Percentiles rank a stretch among this genome's conserved stretches.
phyloP scores from a whole-genome alignment of 345 rosid genomes.

The Eucalyptus polyanthemos region DNA sequence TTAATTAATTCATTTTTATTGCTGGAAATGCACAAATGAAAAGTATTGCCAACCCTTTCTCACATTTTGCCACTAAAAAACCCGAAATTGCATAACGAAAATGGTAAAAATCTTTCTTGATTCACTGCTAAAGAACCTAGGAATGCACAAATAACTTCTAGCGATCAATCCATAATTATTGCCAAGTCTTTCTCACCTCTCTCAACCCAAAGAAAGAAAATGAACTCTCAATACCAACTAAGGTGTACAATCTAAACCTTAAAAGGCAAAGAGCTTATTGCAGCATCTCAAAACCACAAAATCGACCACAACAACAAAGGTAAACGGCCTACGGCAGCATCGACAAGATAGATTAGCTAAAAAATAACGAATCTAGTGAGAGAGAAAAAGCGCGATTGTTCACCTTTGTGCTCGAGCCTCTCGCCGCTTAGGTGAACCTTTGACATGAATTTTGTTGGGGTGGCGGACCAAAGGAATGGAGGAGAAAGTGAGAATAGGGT shows the following conservation, averaged over 20 bases:
- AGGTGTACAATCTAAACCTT: neutral
- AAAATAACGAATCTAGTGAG: neutral
- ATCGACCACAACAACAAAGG: neutral
- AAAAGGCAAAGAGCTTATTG: neutral
- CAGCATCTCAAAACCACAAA: neutral
- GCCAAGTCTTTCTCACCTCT: neutral
- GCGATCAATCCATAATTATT: neutral
- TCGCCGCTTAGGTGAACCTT: neutral
- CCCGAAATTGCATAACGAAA: neutral
- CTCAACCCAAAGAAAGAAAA: neutral
- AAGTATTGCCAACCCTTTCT: neutral
- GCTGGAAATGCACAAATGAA: neutral
- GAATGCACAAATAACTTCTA: neutral
- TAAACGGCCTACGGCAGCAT: fast-evolving
- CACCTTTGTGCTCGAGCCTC: neutral
- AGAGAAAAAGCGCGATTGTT: neutral
- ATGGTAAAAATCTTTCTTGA: neutral
- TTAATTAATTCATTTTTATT: neutral
- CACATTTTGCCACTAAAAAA: neutral
- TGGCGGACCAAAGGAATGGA: neutral
- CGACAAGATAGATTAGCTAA: neutral
- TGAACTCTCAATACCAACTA: neutral
- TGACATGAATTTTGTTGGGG: fast-evolving
- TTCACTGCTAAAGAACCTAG: neutral
- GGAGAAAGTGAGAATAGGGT: neutral